A percentile compares a stretch with the other conserved stretches of the same genome.
phyloP scores from a whole-genome alignment of 2,329 filamentous ascomycete species.

The Nothopassalora personata region DNA sequence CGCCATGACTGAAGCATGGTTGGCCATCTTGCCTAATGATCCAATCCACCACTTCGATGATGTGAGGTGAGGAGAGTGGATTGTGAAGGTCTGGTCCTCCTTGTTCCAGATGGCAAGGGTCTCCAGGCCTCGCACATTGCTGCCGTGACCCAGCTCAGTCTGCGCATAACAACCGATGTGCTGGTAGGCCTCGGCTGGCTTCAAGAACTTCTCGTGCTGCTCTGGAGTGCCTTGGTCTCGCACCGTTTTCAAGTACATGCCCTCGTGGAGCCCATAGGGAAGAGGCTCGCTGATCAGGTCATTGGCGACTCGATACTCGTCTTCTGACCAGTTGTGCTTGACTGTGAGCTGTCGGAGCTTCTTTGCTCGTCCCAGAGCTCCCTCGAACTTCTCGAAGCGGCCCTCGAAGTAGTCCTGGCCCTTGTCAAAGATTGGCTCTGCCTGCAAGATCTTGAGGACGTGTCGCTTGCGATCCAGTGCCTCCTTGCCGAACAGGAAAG shows the following conservation, averaged over 20 bases:
- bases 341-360: constrained; percentile 60
- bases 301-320: constrained; percentile 61
- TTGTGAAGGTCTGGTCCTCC: constrained; percentile 66
- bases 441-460: constrained; percentile 59
- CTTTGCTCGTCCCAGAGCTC: constrained; percentile 65
- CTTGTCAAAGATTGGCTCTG: constrained; percentile 71
- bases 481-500: constrained; percentile 64
- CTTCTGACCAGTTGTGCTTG: constrained; percentile 61
- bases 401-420: constrained; percentile 71
- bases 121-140: constrained; percentile 68
- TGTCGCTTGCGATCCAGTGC: constrained; percentile 55
- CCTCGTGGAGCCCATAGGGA: constrained; percentile 67
- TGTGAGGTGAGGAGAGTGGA: constrained; percentile 69
- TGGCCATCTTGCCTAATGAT: constrained; percentile 68
- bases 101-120: constrained; percentile 70
- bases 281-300: constrained; percentile 68
- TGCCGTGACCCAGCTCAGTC: constrained; percentile 74
- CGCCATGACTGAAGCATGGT: constrained; percentile 73
- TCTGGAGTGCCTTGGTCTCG: constrained; percentile 66
- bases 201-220: constrained; percentile 68
- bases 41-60: constrained; percentile 84
- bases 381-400: constrained; percentile 62
- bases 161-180: constrained; percentile 76
- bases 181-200: constrained; percentile 63
- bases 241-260: constrained; percentile 66